Evolutionary conservation across 2,329 filamentous ascomycete species (phyloP), one percentile per base, ranked within the genome.

Genomic region (Pseudogymnoascus sp.): DNA sequence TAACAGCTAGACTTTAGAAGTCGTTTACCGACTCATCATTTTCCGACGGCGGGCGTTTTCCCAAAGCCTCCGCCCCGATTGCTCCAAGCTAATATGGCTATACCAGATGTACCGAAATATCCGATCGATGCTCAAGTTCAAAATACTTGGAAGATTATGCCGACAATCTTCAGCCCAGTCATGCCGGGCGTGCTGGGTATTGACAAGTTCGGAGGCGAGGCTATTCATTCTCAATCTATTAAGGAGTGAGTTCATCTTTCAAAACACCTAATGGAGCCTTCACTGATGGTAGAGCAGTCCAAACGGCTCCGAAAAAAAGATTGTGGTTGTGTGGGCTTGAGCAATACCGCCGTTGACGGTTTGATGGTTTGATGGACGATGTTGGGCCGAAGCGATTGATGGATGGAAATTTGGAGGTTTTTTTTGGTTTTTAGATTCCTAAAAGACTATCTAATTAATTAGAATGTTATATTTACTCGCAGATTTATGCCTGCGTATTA

Each of bases 241-340:
- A 46, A 31, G 2, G 11, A 4, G 36, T 28, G 16, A 23, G n/a
- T 63, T 65, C 66, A 16, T 64, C 3, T 16, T 53, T 53, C 25
- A 6, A 50, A 28, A 1, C 23, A 12, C 8, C 2, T 53, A 4
- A 6, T 46, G 8, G 25, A 12, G 25, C 1, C 23, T 18, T 31
- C 10, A 18, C 25, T 53, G 63, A 63, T 66, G 62, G 37, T 53
- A 59, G 6, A 16, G 67, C 38, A 73, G 73, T 2, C 69, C 74
- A 1, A 68, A 71, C 1, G 67, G 70, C 16, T 80, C 78, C 67
- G 71, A 73, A 11, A 75, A 70, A 5, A 77, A 79, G 66, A 77
- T 70, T 8, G 76, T 81, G 1, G 63, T 81, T 0, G 70, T 82
- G 70, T 81, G 2, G 79, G 79, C 5, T 67, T 80, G 25, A 75